Base-by-base conservation (phyloP, 2,329 filamentous ascomycete genomes). In the Alternaria ethzedia region DNA sequence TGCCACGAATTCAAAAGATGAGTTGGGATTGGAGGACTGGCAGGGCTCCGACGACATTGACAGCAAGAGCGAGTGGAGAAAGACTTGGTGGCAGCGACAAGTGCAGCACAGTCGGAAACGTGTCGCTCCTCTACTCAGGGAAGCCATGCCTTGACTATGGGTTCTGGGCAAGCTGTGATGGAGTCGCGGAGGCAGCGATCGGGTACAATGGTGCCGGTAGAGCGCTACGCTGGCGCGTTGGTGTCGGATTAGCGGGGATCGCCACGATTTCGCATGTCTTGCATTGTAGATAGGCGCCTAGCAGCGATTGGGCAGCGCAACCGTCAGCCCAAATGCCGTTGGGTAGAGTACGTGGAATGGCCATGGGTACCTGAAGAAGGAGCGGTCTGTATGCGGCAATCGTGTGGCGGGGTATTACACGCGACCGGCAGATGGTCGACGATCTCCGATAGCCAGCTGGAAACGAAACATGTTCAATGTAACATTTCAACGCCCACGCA, bases 31-130 rank as follows among this genome's bases (percentile, higher is more conserved):
- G 36, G 81, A 85, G 70, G 73, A 78, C 0, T 92, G 88, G 11
- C 79, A 81, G 11, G 87, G 85, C 0, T 70, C 73, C 50, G 72
- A 88, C 54, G 84, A 88, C 70, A 51, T 75, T 73, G 66, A 71
- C 44, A 71, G 69, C 1, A 72, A 78, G 6, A 77, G 72, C 2
- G 75, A 82, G 54, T 87, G 84, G 82, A 84, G 88, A 70, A 83
- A 82, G 64, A 87, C 88, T 23, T 95, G 92, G 92, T 83, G 81
- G 70, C 92, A 95, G 81, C 80, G 78, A 15, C 83, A 88, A 64
- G 79, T 87, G 46, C 82, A 83, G 49, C 86, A 87, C 65, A 90
- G 87, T 72, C 82, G 88, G 66, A 90, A 90, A 78, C 85, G 86
- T 78, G 87, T 90, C 54, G 88, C 84, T 15, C 88, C 88, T 56